Evolutionary conservation across 2,329 filamentous ascomycete genomes (phyloP), one percentile per base, ranked within the genome.

Genomic region (Zymoseptoria brevis): DNA sequence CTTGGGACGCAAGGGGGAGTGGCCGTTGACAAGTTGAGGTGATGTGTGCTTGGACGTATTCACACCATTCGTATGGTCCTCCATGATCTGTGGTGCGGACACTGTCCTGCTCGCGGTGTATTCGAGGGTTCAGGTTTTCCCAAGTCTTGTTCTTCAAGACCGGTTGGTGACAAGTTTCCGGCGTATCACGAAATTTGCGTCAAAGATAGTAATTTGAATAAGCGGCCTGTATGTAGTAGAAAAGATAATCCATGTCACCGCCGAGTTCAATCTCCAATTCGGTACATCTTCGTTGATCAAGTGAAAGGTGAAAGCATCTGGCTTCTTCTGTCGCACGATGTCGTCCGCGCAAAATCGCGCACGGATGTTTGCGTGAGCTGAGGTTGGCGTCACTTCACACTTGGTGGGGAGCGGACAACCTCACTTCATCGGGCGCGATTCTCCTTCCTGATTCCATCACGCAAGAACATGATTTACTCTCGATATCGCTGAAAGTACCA

Each of bases 21-120:
- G 75, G 56, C 81, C 82, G 69, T 85, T 84, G 54, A 80, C 66
- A 59, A 86, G 74, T 71, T 84, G 79, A 54, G 81, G 77, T 26
- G 83, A 82, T 29, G 85, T 74, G 77, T 80, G 72, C 78, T 80
- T 61, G 71, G 75, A 62, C 67, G 77, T 45, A 7, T 45, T 45
- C 13, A 45, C 62, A 71, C 71, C 48, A 74, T 74, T 61, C 50
- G 50, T 57, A 55, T 55, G 59, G 57, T 61, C 57, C 13, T 79
- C 75, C 80, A 82, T 82, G 61, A n/a, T 45, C 13, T 45, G 35
- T 5, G 13, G 11, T 64, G 53, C 55, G 57, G 21, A 35, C 30
- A 48, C 35, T 45, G 35, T 45, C 35, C 35, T 45, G 35, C 35
- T 45, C 16, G 35, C 16, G 13, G 35, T 45, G 16, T 45, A 45